These are phyloP conservation scores for Cotoneaster glaucophyllus DNA, from an alignment of 306 rosid species.

Conservation along the genomic window DNA sequence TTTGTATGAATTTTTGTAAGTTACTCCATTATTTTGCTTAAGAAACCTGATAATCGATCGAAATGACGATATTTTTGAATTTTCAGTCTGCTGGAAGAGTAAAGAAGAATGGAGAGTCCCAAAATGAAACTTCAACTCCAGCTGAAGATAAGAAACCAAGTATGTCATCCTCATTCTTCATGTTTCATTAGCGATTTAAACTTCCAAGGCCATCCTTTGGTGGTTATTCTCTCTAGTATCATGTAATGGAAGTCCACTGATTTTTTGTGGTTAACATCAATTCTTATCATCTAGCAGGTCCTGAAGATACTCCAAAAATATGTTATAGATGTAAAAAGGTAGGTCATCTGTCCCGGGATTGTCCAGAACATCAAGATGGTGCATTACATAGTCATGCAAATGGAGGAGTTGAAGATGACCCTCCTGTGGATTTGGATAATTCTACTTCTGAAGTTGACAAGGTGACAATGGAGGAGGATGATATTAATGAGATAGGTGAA, in stretches of 20 bases:
- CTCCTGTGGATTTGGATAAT: conserved; percentile 24
- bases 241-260: background rate
- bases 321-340: conserved; percentile 92
- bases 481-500: conserved; percentile 91
- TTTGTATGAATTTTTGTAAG: background rate
- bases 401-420: conserved; percentile 39
- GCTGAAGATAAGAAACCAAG: conserved; percentile 39
- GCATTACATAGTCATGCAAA: conserved; percentile 30
- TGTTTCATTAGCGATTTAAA: background rate
- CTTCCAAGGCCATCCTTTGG: background rate
- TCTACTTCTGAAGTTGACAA: conserved; percentile 46
- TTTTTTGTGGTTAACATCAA: background rate
- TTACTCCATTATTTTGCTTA: background rate
- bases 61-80: conserved; percentile 15
- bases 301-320: conserved; percentile 65
- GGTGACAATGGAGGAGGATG: conserved; percentile 88
- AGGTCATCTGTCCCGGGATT: conserved; percentile 90
- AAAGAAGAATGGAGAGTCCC: conserved; percentile 46
- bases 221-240: background rate
- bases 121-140: conserved; percentile 30
- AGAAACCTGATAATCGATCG: background rate
- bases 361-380: conserved; percentile 54
- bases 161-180: conserved; percentile 10
- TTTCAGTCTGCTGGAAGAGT: conserved; percentile 81
- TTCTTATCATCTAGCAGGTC: conserved; percentile 36